Conservation (phyloP, 2,329 filamentous ascomycete genomes). For the Triangularia verruculosa region DNA sequence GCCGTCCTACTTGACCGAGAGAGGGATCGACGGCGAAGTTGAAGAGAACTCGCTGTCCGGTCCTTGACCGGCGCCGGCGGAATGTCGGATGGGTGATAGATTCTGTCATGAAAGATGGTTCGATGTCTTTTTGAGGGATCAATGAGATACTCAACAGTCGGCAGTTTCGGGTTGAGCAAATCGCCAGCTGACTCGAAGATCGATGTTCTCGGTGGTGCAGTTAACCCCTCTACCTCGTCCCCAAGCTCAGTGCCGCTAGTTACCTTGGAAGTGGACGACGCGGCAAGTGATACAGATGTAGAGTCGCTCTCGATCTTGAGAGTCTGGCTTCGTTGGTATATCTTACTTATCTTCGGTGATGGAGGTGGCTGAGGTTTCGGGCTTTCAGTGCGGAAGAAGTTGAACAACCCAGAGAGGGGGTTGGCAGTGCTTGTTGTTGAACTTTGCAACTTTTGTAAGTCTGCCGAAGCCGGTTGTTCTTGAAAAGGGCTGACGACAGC, state of each 20-base stretch:
- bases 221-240: conserved; percentile 45
- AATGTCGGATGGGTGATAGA: conserved; percentile 93
- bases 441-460: conserved; percentile 27
- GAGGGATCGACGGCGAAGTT: conserved; percentile 34
- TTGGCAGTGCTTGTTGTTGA: conserved; percentile 42
- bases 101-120: conserved; percentile 93
- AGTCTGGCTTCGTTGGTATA: conserved; percentile 77
- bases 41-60: conserved; percentile 38
- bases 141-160: conserved; percentile 75
- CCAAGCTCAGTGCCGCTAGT: conserved; percentile 51
- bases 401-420: conserved; percentile 64
- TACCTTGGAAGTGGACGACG: conserved; percentile 41
- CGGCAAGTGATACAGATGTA: conserved; percentile 31
- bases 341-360: conserved; percentile 60
- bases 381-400: conserved; percentile 65
- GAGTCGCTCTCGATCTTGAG: conserved; percentile 47
- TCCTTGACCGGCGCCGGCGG: conserved; percentile 71
- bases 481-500: conserved; percentile 35
- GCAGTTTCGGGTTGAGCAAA: conserved; percentile 84
- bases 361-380: conserved; percentile 50
- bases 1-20: conserved; percentile 21
- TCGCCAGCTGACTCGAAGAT: conserved; percentile 95
- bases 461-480: conserved; percentile 23
- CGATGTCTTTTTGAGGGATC: conserved; percentile 78
- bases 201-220: conserved; percentile 81